Conservation (phyloP, 2,329 filamentous ascomycete species). For the Zymoseptoria tritici region DNA sequence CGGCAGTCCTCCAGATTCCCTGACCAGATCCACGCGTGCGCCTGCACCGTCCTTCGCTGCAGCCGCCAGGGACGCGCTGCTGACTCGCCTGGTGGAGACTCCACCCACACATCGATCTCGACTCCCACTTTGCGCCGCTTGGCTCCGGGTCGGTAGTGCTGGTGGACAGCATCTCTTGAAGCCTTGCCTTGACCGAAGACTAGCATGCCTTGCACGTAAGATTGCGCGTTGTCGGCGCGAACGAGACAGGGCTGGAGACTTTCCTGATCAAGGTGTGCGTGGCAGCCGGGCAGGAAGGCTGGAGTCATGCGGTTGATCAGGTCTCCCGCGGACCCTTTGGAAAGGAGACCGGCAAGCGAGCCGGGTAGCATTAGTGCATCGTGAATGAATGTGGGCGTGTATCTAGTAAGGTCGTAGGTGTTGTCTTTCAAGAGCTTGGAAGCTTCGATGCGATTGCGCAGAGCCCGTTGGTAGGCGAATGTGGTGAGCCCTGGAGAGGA, state of each 20-base stretch:
- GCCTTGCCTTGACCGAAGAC: slow-evolving; percentile 21
- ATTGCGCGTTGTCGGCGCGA: slow-evolving; percentile 9
- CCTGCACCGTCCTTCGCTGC: slow-evolving; percentile 12
- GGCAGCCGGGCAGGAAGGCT: slow-evolving; percentile 18
- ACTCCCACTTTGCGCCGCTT: slow-evolving; percentile 14
- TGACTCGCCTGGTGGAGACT: background rate
- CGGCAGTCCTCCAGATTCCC: slow-evolving; percentile 1
- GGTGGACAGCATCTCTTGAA: slow-evolving; percentile 15
- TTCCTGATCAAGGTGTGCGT: slow-evolving; percentile 14
- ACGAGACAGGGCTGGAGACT: slow-evolving; percentile 18
- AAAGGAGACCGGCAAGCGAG: slow-evolving; percentile 28
- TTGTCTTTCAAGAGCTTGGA: slow-evolving; percentile 40
- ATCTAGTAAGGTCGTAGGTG: slow-evolving; percentile 43
- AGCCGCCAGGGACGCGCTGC: slow-evolving; percentile 8
- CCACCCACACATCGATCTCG: slow-evolving; percentile 19
- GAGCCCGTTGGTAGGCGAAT: slow-evolving; percentile 20
- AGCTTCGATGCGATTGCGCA: slow-evolving; percentile 20
- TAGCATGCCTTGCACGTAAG: slow-evolving; percentile 24
- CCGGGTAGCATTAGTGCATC: slow-evolving; percentile 46
- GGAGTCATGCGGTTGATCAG: slow-evolving; percentile 24
- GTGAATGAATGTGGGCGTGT: slow-evolving; percentile 48
- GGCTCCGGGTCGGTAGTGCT: slow-evolving; percentile 18
- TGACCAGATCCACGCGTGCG: slow-evolving; percentile 6
- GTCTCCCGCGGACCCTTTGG: slow-evolving; percentile 17
- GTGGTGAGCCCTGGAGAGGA: slow-evolving; percentile 9